Base-by-base conservation (phyloP, 208 protist genomes). In the Herpetomonas samuelpessoai region DNA sequence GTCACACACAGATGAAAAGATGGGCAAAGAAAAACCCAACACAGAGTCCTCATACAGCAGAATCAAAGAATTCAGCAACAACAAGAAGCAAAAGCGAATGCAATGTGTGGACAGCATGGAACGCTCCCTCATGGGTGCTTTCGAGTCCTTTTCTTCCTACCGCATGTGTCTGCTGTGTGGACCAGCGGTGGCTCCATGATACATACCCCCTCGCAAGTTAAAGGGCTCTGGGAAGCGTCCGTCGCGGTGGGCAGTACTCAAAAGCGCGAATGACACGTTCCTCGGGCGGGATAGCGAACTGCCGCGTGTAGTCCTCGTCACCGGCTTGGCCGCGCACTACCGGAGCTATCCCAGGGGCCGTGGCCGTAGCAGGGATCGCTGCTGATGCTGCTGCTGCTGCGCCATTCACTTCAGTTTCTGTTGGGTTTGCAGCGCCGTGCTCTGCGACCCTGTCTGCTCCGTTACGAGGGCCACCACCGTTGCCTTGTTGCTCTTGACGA, bases 191-290 rank as follows among this genome's bases (percentile, higher is more conserved):
- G 10, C 35, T 41, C 35, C 35, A 16, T 41, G 7, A 16, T 16
- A 41, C 16, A 18, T 41, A 16, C 35, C 7, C 35, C 16, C 7
- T 18, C 7, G 35, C 10, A 41, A 41, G 35, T 7, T 7, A 16
- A 41, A 16, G 35, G 35, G 35, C 10, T 7, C 10, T 7, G 35
- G 35, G 35, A 31, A 10, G 35, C 53, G 41, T 2, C 3, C 57
- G 59, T 16, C 53, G 68, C 26, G 76, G 74, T 3, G 81, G 76
- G 58, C 76, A 84, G 65, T 81, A 88, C 66, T 84, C 76, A 38
- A 73, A 68, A 3, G 81, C 81, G 2, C 77, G 76, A 58, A 88
- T 88, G n/a, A 71, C 56, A 9, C 81, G 81, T 53, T 67, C 71
- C 50, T 79, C 67, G 3, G 71, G 64, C 9, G 72, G 71, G 16